phyloP scores from a whole-genome alignment of 2,329 filamentous ascomycete genomes.

The Dactylellina drechsleri region DNA sequence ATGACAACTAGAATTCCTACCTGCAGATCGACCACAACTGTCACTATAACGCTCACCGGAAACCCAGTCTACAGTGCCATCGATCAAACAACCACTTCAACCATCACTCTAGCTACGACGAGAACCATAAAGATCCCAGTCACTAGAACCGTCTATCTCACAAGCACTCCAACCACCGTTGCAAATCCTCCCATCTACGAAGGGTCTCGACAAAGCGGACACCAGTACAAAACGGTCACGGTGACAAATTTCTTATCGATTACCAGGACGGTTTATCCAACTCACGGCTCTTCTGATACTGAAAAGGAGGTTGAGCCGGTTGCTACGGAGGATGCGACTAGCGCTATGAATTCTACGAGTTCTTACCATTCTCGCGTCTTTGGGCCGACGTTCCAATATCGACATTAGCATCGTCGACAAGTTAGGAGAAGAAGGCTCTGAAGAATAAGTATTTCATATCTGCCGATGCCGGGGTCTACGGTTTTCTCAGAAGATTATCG shows the following conservation, averaged over 20 bases:
- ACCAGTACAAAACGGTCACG: constrained; percentile 14
- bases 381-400: constrained; percentile 16
- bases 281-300: neutral
- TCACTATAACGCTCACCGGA: neutral
- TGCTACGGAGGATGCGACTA: neutral
- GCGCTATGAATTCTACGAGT: neutral
- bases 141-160: constrained; percentile 19
- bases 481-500: neutral
- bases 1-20: neutral
- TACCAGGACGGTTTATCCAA: constrained; percentile 7
- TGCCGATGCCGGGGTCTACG: neutral
- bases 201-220: constrained; percentile 3
- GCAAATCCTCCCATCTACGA: neutral
- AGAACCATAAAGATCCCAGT: constrained; percentile 6
- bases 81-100: constrained; percentile 13
- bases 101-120: neutral
- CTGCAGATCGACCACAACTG: neutral
- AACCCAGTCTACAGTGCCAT: too few species aligned
- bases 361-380: neutral
- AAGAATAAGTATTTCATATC: neutral
- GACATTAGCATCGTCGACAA: constrained; percentile 25
- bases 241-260: constrained; percentile 9
- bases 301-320: neutral
- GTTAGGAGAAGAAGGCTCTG: constrained; percentile 1
- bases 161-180: neutral